Base-by-base conservation (phyloP, 139 green algal genomes). In the Chloropicon primus region DNA sequence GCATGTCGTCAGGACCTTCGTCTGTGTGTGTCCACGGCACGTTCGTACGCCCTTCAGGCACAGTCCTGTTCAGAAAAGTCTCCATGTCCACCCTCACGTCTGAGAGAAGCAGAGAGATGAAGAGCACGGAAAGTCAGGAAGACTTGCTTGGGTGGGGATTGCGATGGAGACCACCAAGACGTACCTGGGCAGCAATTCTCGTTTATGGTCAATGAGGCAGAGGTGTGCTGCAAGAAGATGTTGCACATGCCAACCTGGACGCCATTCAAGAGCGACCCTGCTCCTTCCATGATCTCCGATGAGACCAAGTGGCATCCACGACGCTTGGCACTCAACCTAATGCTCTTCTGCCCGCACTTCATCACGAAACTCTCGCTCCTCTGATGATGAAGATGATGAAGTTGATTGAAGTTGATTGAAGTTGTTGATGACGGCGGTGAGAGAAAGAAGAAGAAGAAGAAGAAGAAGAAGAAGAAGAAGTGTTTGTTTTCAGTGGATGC, bases 81-180 rank as follows among this genome's bases (percentile, higher is more conserved):
- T 92, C 86, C 84, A 92, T 89, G 71, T 92, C 88, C 22, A 74
- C 76, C 0, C 87, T 80, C 54, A 92, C 88, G 76, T 89, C 85
- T 21, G 86, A 27, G 62, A 22, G 24, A 24, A 54, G 1, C 17
- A 74, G 23, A 54, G 25, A 3, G 54, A 27, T 26, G 62, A 72
- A 17, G 25, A 62, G 17, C 21, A 5, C 24, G n/a, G 0, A 74
- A 28, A 78, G 74, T 54, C 3, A 5, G 26, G 23, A 28, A 74
- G 74, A 75, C 27, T 27, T 2, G 2, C 22, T 75, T 71, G 5
- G 26, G 2, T 17, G 53, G 0, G 1, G 22, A 3, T 21, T 53
- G 53, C 27, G 24, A 28, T 74, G 27, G 23, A 0, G 72, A 73
- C 5, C 28, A 88, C 85, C n/a, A n/a, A n/a, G n/a, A n/a, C n/a